A percentile compares a stretch with the other conserved stretches of the same genome.
Conservation (phyloP, 2,329 filamentous ascomycete genomes). For the Shiraia bambusicola region DNA sequence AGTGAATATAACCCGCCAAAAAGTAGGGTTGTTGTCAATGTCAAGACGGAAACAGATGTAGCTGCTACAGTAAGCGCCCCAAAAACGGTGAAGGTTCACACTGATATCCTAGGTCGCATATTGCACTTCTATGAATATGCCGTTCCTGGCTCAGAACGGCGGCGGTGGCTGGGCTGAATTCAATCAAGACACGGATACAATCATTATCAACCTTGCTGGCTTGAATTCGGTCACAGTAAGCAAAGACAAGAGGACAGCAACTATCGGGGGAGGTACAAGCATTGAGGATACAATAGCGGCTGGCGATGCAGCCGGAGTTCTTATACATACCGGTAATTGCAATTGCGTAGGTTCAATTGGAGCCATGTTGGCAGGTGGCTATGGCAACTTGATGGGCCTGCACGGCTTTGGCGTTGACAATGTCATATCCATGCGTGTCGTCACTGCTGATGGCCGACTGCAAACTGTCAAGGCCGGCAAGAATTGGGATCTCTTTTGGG, state of each 20-base stretch:
- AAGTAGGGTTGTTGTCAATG: constrained; percentile 11
- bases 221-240: constrained; percentile 20
- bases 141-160: constrained; percentile 23
- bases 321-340: constrained; percentile 26
- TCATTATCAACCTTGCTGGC: constrained; percentile 23
- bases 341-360: constrained; percentile 26
- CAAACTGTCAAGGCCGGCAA: constrained; percentile 21
- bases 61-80: constrained; percentile 8
- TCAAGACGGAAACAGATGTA: constrained; percentile 14
- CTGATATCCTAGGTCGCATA: constrained; percentile 11
- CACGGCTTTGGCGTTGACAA: constrained; percentile 57
- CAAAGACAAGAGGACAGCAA: constrained; percentile 14
- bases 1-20: constrained; percentile 11
- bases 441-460: constrained; percentile 26
- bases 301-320: constrained; percentile 35
- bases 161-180: constrained; percentile 22
- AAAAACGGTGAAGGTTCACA: neutral
- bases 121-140: constrained; percentile 5
- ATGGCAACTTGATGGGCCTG: constrained; percentile 55
- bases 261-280: constrained; percentile 29
- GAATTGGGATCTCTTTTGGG: constrained; percentile 32
- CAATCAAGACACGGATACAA: constrained; percentile 5
- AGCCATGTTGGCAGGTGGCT: constrained; percentile 52
- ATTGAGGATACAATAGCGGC: constrained; percentile 37
- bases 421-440: constrained; percentile 28